Evolutionary conservation across 2,329 filamentous ascomycete genomes (phyloP), one percentile per base, ranked within the genome.

Genomic region (Aspergillus pseudoterreus): DNA sequence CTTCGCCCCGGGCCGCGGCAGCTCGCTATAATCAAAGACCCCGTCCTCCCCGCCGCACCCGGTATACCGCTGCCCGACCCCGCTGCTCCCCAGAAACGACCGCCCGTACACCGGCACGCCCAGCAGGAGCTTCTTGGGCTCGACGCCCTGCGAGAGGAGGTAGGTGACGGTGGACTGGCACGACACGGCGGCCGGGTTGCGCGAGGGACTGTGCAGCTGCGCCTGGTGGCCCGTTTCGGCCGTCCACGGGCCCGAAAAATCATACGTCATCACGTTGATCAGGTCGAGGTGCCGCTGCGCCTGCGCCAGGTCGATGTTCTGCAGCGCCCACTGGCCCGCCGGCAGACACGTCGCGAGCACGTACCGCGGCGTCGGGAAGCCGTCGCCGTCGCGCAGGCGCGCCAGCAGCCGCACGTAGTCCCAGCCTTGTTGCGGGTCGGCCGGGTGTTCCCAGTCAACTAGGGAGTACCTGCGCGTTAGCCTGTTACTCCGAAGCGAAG

Each of bases 361-460:
- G 67, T 86, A 92, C 41, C 78, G 76, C 38, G 87, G 84, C 30
- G 83, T 77, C 12, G 86, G 84, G n/a, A 92, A 77, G 50, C 84
- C 79, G 51, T 82, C 73, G 52, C 89, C 79, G 50, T 82, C 73
- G 52, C 89, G 85, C 47, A 90, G 73, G 15, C 81, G 76, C 9
- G 83, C 81, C 27, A 92, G 78, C 22, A 94, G 78, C 15, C 81
- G 77, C 42, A 91, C 71, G 64, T 90, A 92, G 67, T 91, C 80
- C 55, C 78, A 74, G 21, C 87, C 88, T 69, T 92, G 82, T 48
- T 83, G 75, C 2, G 76, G 66, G 64, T 87, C 78, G 49, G 79
- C 78, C 2, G 89, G 88, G 60, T 90, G 87, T 66, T 90, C 85
- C 89, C 89, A 94, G 62, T 88, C 85, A 66, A 94, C 88, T 92